These are phyloP conservation scores for Neonectria magnoliae DNA, from an alignment of 2,329 filamentous ascomycete genomes.

Conservation along the genomic window DNA sequence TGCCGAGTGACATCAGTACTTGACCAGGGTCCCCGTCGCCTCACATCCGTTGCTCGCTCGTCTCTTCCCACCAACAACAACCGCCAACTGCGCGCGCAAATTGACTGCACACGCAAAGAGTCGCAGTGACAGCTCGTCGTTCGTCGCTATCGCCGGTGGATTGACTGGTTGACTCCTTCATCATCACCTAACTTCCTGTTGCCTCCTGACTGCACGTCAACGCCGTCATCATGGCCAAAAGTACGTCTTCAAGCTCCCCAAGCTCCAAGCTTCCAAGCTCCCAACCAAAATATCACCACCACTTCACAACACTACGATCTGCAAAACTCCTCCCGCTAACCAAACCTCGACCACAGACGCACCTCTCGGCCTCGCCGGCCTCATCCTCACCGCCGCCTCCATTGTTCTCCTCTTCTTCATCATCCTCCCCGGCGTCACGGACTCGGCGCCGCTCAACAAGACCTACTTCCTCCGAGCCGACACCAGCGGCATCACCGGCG, in stretches of 20 bases:
- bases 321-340: constrained; percentile 1
- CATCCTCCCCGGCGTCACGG: constrained; percentile 64
- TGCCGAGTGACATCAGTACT: constrained; percentile 8
- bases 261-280: neutral
- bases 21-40: constrained; percentile 5
- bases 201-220: neutral
- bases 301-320: neutral
- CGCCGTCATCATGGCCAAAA: constrained; percentile 36
- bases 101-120: neutral
- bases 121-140: neutral
- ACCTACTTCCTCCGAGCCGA: constrained; percentile 89
- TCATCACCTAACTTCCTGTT: neutral
- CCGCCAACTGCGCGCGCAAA: neutral
- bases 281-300: neutral
- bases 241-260: constrained; percentile 24
- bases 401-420: constrained; percentile 68
- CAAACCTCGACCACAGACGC: constrained; percentile 46
- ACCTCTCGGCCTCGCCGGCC: constrained; percentile 53
- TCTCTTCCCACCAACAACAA: neutral
- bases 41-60: neutral
- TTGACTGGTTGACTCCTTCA: constrained; percentile 6
- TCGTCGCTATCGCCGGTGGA: neutral
- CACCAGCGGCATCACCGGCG: constrained; percentile 76
- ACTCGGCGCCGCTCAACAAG: constrained; percentile 68
- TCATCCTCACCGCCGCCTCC: constrained; percentile 61